Percentiles rank a stretch among this genome's conserved stretches.
Conservation (phyloP, 1,139 yeast genomes). For the Kodamaea alishanica region DNA sequence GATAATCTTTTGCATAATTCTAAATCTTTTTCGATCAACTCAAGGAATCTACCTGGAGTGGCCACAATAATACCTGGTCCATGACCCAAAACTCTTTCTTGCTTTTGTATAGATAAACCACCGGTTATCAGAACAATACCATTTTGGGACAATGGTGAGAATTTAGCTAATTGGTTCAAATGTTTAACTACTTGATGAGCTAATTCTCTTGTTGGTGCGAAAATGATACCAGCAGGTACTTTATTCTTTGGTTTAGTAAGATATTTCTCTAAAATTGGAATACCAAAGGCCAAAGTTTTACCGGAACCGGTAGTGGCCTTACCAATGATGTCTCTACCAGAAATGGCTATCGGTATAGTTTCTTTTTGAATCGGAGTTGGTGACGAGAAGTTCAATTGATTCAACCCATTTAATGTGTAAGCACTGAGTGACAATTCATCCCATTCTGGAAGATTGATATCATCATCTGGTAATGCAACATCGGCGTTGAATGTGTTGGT, state of each 20-base stretch:
- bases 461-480: constrained; percentile 38
- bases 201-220: constrained; percentile 94
- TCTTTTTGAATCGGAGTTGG: constrained; percentile 84
- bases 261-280: constrained; percentile 80
- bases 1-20: constrained; percentile 54
- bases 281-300: constrained; percentile 91
- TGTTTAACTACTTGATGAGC: constrained; percentile 93
- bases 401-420: constrained; percentile 57
- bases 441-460: constrained; percentile 60
- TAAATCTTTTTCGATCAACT: constrained; percentile 64
- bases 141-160: constrained; percentile 52
- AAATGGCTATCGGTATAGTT: constrained; percentile 72
- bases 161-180: constrained; percentile 57
- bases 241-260: constrained; percentile 27
- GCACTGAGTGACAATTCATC: constrained; percentile 41
- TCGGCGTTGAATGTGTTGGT: constrained; percentile 24
- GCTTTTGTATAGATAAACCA: constrained; percentile 90
- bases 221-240: constrained; percentile 71
- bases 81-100: constrained; percentile 68
- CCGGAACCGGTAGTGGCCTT: constrained; percentile 99
- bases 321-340: constrained; percentile 82
- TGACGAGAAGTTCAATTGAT: constrained; percentile 50
- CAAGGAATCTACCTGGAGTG: constrained; percentile 93
- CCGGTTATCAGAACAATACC: constrained; percentile 86
- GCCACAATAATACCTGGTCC: constrained; percentile 87